phyloP scores from a whole-genome alignment of 805 yeast species.

The Cyberlindnera lachancei region DNA sequence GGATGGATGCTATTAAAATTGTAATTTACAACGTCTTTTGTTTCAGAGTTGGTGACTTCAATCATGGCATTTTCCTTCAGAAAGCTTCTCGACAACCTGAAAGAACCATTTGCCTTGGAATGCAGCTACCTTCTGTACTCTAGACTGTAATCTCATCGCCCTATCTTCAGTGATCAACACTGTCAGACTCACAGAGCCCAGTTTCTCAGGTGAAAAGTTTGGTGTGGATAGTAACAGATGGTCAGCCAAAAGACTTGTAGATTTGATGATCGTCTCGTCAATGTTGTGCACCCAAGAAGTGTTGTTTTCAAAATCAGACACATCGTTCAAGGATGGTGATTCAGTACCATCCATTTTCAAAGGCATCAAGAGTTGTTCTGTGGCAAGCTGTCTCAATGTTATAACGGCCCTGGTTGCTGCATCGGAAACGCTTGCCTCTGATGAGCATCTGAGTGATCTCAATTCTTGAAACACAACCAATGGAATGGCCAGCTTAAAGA shows the following conservation, averaged over 20 bases:
- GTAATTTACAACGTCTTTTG: too few species aligned
- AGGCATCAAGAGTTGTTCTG: conserved; percentile 48
- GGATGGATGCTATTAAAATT: too few species aligned
- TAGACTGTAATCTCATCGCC: conserved; percentile 62
- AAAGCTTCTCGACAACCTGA: conserved; percentile 37
- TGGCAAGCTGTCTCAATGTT: conserved; percentile 57
- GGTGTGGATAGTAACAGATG: conserved; percentile 1
- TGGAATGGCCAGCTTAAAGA: conserved; percentile 58
- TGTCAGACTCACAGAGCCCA: conserved; percentile 22
- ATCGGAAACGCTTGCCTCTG: conserved; percentile 67
- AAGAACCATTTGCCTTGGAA: conserved; percentile 58
- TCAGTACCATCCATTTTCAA: conserved; percentile 62
- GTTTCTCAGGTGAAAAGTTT: conserved; percentile 3
- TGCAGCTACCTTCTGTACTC: conserved; percentile 45
- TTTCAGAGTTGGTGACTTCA: too few species aligned
- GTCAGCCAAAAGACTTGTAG: conserved; percentile 6
- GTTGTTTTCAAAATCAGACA: conserved; percentile 66
- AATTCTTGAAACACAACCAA: conserved; percentile 73
- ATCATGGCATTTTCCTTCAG: conserved; percentile 31
- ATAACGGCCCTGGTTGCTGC: conserved; percentile 78
- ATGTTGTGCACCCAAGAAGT: conserved; percentile 66
- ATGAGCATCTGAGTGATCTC: conserved; percentile 60
- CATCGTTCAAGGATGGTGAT: conserved; percentile 63
- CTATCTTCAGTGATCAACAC: conserved; percentile 67
- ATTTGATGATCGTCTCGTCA: conserved; percentile 43